Base-by-base conservation (phyloP, 2,329 filamentous ascomycete genomes). In the Orbilia ellipsospora region DNA sequence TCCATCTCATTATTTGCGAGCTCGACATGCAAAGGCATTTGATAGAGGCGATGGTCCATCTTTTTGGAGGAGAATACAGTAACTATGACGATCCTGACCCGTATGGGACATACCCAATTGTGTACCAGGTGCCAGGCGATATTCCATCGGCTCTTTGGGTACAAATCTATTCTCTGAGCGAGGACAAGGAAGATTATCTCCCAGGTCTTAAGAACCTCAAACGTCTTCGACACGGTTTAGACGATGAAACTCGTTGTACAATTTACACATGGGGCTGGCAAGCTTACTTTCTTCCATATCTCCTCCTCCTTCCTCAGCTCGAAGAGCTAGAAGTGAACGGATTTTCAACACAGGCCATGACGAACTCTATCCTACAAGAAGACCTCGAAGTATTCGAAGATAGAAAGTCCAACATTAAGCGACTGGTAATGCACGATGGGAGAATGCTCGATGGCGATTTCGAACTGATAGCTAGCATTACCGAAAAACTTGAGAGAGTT, bases 371-470 rank as follows among this genome's bases (percentile, higher is more conserved):
- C 7, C 16, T 13, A 44, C 44, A 12, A 45, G n/a, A 13, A 51
- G 48, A 15, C 36, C 42, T 2, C 54, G 16, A 45, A 45, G 4
- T 13, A 16, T 56, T 61, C 23, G 26, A 44, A n/a, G 56, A 48
- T 12, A 13, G n/a, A n/a, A 61, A 50, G 18, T 68, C 65, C 4
- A 48, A 18, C 1, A 36, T 55, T 2, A 61, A 45, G 5, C 18
- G n/a, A 3, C n/a, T 68, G 23, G 6, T 28, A 2, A 48, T 61
- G 31, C 7, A 2, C 15, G 65, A 68, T 26, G 48, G 44, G 4
- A 42, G 65, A 16, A 55, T 68, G 56, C 18, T 42, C 15, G 13
- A 23, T 12, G 31, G 55, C 20, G 65, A 68, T 26, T 68, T 54
- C 12, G 26, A 54, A 28, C 45, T 31, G 0, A 54, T 68, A n/a